phyloP scores from a whole-genome alignment of 2,329 filamentous ascomycete species.

The Claviceps sorghi region DNA sequence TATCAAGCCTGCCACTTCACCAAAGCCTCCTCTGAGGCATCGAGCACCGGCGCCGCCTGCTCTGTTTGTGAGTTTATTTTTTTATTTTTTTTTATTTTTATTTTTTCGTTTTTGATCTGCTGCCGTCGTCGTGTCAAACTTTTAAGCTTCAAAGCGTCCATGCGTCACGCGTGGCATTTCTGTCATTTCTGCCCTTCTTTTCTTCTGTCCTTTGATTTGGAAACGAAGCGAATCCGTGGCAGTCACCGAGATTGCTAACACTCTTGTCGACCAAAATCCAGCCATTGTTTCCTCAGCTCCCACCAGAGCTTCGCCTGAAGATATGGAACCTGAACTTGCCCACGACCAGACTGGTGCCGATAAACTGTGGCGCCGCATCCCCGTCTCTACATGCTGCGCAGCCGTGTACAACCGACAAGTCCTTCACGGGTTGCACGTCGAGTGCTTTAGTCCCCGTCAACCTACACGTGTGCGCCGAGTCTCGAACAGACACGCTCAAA shows the following conservation, averaged over 20 bases:
- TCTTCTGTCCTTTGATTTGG: no score
- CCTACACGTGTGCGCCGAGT: slow-evolving; percentile 32
- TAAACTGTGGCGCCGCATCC: slow-evolving; percentile 24
- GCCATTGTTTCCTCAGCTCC: slow-evolving; percentile 28
- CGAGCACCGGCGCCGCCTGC: not conserved
- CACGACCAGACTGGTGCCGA: slow-evolving; percentile 26
- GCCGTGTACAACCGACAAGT: slow-evolving; percentile 7
- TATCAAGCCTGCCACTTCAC: not conserved
- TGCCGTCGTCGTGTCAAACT: not conserved
- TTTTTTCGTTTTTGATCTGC: not conserved
- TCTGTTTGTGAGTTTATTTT: slow-evolving; percentile 8
- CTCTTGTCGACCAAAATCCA: slow-evolving; percentile 9
- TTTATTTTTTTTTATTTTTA: no score
- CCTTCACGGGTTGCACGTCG: slow-evolving; percentile 24
- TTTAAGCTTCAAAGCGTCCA: no score
- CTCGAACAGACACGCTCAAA: slow-evolving; percentile 28
- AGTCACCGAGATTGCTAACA: not conserved
- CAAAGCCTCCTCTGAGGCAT: not conserved
- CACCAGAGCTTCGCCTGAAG: slow-evolving; percentile 30
- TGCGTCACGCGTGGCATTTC: not conserved
- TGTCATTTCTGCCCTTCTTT: no score
- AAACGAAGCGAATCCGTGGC: not conserved
- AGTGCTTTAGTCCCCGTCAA: slow-evolving; percentile 26
- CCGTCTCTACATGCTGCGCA: slow-evolving; percentile 10
- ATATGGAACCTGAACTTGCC: slow-evolving; percentile 33